A percentile compares a stretch with the other conserved stretches of the same genome.
phyloP scores from a whole-genome alignment of 2,329 filamentous ascomycete genomes.

The Ophiognomonia clavigignenti-juglandacearum region DNA sequence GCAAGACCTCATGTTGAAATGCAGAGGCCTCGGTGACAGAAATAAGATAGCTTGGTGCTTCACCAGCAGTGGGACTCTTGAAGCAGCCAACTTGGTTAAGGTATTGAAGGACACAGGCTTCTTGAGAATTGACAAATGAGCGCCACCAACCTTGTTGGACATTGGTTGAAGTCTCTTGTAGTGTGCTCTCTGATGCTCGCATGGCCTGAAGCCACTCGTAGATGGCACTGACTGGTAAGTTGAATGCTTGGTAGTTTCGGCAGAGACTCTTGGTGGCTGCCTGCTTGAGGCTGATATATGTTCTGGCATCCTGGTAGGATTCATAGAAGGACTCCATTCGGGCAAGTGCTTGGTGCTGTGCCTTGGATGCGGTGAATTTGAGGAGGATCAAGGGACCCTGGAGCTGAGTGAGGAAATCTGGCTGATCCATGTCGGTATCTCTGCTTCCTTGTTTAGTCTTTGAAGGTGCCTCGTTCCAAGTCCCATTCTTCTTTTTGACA shows the following conservation, averaged over 20 bases:
- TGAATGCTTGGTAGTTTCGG: constrained; percentile 1
- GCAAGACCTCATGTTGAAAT: neutral
- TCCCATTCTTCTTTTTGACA: neutral
- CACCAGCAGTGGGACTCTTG: neutral
- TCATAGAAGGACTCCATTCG: neutral
- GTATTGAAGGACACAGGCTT: neutral
- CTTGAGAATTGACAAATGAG: neutral
- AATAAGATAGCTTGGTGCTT: constrained; percentile 1
- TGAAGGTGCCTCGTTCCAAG: neutral
- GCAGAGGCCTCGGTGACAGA: neutral
- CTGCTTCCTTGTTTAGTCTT: neutral
- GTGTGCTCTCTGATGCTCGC: neutral
- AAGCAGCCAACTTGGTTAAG: neutral
- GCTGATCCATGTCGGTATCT: neutral
- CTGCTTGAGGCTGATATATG: neutral
- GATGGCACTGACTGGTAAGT: neutral
- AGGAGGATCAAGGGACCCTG: constrained; percentile 19
- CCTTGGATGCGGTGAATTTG: neutral
- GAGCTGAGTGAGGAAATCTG: constrained; percentile 22
- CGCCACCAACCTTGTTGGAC: neutral
- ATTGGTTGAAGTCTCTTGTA: neutral
- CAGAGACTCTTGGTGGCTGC: neutral
- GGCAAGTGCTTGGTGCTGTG: constrained; percentile 4
- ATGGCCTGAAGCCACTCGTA: neutral
- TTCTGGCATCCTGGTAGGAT: neutral